Evolutionary conservation across 768 basidiomycete species (phyloP).

Genomic region (Rhodotorula paludigena): DNA sequence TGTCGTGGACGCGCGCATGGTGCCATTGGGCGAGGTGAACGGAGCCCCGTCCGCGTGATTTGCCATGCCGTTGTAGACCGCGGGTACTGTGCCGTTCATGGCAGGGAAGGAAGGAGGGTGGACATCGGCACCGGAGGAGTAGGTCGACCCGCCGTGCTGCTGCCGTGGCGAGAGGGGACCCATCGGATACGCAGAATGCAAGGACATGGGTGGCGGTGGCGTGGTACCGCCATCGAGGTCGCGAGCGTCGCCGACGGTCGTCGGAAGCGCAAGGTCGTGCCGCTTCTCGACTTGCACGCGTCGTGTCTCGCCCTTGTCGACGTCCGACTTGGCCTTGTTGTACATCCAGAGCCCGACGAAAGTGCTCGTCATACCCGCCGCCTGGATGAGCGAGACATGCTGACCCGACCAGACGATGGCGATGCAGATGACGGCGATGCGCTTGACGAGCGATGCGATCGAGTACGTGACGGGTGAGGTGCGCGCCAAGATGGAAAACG

Average conservation of each 20-base stretch:
- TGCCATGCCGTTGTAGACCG: too few species aligned
- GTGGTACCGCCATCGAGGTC: slow-evolving; percentile 10
- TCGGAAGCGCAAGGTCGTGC: slow-evolving; percentile 36
- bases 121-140: too few species aligned
- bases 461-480: slow-evolving; percentile 98
- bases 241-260: slow-evolving; percentile 31
- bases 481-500: slow-evolving; percentile 89
- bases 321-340: slow-evolving; percentile 85
- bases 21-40: too few species aligned
- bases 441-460: slow-evolving; percentile 95
- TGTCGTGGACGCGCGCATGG: too few species aligned
- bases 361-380: slow-evolving; percentile 80
- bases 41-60: too few species aligned
- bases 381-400: slow-evolving; percentile 74
- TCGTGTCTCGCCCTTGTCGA: slow-evolving; percentile 72
- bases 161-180: too few species aligned
- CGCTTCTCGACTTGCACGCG: slow-evolving; percentile 39
- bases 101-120: too few species aligned
- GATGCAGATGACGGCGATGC: slow-evolving; percentile 95
- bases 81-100: too few species aligned
- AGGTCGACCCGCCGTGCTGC: too few species aligned
- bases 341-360: slow-evolving; percentile 92
- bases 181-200: neutral
- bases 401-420: slow-evolving; percentile 97
- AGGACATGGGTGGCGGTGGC: neutral